Evolutionary conservation across 768 basidiomycete genomes (phyloP).

Genomic region (Boletus coccyginus): DNA sequence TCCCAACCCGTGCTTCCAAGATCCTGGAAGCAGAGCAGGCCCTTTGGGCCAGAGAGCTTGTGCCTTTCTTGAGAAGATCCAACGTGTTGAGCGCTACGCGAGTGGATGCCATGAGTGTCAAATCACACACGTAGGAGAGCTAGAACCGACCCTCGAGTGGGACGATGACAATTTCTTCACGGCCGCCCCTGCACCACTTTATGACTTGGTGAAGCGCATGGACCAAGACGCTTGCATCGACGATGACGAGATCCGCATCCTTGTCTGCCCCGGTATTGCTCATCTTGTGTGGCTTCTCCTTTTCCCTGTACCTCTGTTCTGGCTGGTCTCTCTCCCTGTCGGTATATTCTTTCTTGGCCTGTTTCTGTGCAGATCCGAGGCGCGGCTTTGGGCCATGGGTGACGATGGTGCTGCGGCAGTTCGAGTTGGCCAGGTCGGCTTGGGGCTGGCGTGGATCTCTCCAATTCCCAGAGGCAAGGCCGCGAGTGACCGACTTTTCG

Average conservation of each 20-base stretch:
- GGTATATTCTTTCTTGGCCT: slow-evolving; percentile 19
- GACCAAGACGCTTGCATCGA: slow-evolving; percentile 81
- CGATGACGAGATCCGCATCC: slow-evolving; percentile 72
- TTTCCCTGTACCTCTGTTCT: slow-evolving; percentile 19
- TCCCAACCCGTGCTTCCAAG: slow-evolving; percentile 83
- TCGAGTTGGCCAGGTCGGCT: slow-evolving; percentile 17
- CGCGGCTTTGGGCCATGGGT: slow-evolving; percentile 25
- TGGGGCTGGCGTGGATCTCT: slow-evolving; percentile 43
- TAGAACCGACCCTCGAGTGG: slow-evolving; percentile 78
- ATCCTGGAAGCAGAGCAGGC: slow-evolving; percentile 87
- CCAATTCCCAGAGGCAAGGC: slow-evolving; percentile 59
- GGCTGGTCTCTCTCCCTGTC: slow-evolving; percentile 22
- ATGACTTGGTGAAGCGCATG: slow-evolving; percentile 77
- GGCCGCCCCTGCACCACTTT: slow-evolving; percentile 75
- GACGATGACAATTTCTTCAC: slow-evolving; percentile 75
- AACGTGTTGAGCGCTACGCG: slow-evolving; percentile 80
- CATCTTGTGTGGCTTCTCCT: slow-evolving; percentile 19
- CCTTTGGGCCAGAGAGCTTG: slow-evolving; percentile 69
- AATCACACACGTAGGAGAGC: not conserved
- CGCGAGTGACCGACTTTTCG: slow-evolving; percentile 68
- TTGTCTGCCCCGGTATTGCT: slow-evolving; percentile 38
- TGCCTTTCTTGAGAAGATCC: slow-evolving; percentile 91
- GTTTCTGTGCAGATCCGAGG: slow-evolving; percentile 15
- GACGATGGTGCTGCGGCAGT: slow-evolving; percentile 16
- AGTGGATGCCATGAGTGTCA: slow-evolving; percentile 5